These are phyloP conservation scores for Ganoderma lucidum DNA, from an alignment of 1,284 basidiomycete genomes.

Conservation along the genomic window DNA sequence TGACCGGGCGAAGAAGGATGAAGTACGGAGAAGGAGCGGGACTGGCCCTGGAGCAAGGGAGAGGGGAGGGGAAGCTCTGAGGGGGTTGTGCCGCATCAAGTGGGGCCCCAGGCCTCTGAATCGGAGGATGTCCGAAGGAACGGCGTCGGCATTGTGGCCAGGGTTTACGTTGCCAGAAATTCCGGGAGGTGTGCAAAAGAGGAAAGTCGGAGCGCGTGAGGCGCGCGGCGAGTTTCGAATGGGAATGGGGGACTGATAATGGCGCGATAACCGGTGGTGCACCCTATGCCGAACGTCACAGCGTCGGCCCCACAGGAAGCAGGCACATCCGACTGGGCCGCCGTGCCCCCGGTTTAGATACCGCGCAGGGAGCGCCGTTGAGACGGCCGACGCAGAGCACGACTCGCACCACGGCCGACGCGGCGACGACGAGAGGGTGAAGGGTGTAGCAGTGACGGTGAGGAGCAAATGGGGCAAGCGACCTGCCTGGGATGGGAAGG, in stretches of 20 bases:
- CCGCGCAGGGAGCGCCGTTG: conserved; percentile 7
- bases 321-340: conserved; percentile 15
- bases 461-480: conserved; percentile 19
- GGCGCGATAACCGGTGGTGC: conserved; percentile 27
- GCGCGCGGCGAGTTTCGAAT: conserved; percentile 20
- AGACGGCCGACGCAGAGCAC: not conserved
- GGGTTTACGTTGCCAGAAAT: conserved; percentile 12
- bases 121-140: too few species aligned
- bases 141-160: not conserved
- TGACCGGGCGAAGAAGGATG: not conserved
- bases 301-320: not conserved
- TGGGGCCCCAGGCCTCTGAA: not conserved
- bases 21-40: not conserved
- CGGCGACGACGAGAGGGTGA: not conserved
- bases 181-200: conserved; percentile 20
- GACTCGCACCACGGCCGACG: not conserved
- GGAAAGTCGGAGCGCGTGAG: conserved; percentile 22
- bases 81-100: not conserved
- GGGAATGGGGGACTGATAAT: conserved; percentile 37
- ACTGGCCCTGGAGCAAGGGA: not conserved
- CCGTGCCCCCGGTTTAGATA: not conserved
- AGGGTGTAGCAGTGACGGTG: not conserved
- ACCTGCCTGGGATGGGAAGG: conserved; percentile 20
- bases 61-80: not conserved
- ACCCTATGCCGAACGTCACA: conserved; percentile 15